Percentiles rank a stretch among this genome's conserved stretches.
Conservation (phyloP, 306 rosid species). For the Cajanus cajan region DNA sequence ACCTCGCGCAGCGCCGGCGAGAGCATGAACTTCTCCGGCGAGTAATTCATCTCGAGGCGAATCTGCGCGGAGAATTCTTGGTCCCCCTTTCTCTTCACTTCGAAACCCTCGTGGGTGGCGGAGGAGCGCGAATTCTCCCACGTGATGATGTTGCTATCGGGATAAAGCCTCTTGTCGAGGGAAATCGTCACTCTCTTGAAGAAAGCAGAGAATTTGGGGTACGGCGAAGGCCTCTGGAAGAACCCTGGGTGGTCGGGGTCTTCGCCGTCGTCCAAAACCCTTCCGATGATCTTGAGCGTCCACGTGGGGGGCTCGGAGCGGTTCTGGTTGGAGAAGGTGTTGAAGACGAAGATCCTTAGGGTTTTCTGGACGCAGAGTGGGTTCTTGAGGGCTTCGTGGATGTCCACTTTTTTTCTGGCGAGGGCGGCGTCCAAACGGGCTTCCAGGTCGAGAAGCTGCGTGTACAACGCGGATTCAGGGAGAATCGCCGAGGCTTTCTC, state of each 20-base stretch:
- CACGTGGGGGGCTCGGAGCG: not conserved
- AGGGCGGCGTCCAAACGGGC: not conserved
- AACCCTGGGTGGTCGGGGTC: not conserved
- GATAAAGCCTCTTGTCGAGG: not conserved
- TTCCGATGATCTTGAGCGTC: constrained; percentile 5
- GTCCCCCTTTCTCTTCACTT: constrained; percentile 3
- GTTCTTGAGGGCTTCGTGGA: not conserved
- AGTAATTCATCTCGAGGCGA: not conserved
- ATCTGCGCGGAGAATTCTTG: not conserved
- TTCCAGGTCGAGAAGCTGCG: not conserved
- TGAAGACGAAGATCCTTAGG: not conserved
- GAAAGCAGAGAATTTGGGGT: not conserved
- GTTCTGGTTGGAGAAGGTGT: not conserved
- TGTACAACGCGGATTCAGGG: not conserved
- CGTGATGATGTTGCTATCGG: not conserved
- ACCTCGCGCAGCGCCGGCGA: not conserved
- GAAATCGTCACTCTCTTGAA: not conserved
- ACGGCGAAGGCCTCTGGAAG: not conserved
- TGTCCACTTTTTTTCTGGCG: not conserved
- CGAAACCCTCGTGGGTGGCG: not conserved
- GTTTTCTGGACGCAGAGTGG: not conserved
- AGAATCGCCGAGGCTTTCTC: not conserved
- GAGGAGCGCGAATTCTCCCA: not conserved
- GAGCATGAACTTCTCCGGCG: not conserved
- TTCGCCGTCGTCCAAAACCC: not conserved